These are phyloP conservation scores for Kodamaea sp. DNA, from an alignment of 1,139 yeast species.

Conservation along the genomic window DNA sequence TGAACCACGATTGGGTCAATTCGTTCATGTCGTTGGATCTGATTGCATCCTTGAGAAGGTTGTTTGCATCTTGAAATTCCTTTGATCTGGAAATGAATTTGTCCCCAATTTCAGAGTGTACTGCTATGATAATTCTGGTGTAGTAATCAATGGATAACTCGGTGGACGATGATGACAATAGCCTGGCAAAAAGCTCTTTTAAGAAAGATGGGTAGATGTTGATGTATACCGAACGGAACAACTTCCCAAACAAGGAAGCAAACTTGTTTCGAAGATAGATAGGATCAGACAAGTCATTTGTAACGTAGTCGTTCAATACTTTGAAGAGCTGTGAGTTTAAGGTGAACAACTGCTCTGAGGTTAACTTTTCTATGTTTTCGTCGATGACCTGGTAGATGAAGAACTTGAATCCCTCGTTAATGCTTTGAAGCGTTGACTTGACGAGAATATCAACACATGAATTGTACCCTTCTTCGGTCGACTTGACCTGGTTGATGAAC, in stretches of 20 bases:
- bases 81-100: constrained; percentile 74
- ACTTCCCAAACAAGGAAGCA: constrained; percentile 68
- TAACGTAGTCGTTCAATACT: constrained; percentile 34
- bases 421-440: constrained; percentile 16
- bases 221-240: constrained; percentile 69
- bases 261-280: constrained; percentile 74
- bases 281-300: constrained; percentile 48
- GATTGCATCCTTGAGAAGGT: constrained; percentile 74
- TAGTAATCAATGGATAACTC: constrained; percentile 72
- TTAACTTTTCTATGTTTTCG: constrained; percentile 55
- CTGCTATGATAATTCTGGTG: constrained; percentile 66
- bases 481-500: constrained; percentile 73
- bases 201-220: constrained; percentile 67
- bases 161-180: constrained; percentile 29
- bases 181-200: constrained; percentile 56
- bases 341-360: constrained; percentile 41
- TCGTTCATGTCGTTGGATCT: constrained; percentile 72
- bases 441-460: constrained; percentile 67
- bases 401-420: constrained; percentile 62
- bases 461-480: constrained; percentile 78
- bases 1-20: constrained; percentile 71
- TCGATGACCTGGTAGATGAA: constrained; percentile 82
- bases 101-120: constrained; percentile 93
- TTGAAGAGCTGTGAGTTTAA: constrained; percentile 45
- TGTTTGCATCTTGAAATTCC: constrained; percentile 64